These are phyloP conservation scores for Cordyceps tenuipes DNA, from an alignment of 2,329 filamentous ascomycete genomes.

Conservation along the genomic window DNA sequence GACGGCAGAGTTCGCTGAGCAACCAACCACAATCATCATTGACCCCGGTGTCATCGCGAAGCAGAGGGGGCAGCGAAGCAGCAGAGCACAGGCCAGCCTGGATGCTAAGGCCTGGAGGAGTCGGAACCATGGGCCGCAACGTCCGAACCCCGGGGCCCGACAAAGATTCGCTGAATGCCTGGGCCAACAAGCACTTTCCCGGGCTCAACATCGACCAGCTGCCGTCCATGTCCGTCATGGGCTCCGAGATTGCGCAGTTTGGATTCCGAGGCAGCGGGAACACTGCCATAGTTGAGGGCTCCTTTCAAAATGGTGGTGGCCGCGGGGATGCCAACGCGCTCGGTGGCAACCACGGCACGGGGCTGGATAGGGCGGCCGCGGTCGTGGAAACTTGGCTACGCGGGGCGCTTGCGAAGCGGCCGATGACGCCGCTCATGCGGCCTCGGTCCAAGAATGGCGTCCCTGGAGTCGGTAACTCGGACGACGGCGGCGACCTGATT, in stretches of 20 bases:
- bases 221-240: constrained; percentile 58
- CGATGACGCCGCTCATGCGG: constrained; percentile 41
- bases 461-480: constrained; percentile 27
- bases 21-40: constrained; percentile 26
- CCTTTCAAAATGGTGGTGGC: constrained; percentile 35
- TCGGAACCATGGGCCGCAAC: constrained; percentile 69
- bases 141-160: constrained; percentile 72
- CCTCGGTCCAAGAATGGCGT: constrained; percentile 20
- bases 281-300: constrained; percentile 41
- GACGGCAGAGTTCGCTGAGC: constrained; percentile 35
- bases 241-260: constrained; percentile 50
- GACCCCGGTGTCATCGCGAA: constrained; percentile 28
- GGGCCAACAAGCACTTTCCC: constrained; percentile 76
- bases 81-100: constrained; percentile 43
- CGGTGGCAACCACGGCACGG: constrained; percentile 37
- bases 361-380: constrained; percentile 75
- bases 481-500: constrained; percentile 60
- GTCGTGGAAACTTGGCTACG: constrained; percentile 87
- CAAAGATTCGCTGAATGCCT: constrained; percentile 73
- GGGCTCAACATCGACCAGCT: constrained; percentile 62
- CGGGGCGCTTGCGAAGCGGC: constrained; percentile 63
- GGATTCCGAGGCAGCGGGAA: constrained; percentile 35
- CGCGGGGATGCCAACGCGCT: constrained; percentile 33
- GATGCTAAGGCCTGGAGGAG: constrained; percentile 77
- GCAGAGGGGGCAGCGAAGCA: constrained; percentile 29